Evolutionary conservation across 2,329 filamentous ascomycete genomes (phyloP), one percentile per base, ranked within the genome.

Genomic region (Decorospora gaudefroyi): DNA sequence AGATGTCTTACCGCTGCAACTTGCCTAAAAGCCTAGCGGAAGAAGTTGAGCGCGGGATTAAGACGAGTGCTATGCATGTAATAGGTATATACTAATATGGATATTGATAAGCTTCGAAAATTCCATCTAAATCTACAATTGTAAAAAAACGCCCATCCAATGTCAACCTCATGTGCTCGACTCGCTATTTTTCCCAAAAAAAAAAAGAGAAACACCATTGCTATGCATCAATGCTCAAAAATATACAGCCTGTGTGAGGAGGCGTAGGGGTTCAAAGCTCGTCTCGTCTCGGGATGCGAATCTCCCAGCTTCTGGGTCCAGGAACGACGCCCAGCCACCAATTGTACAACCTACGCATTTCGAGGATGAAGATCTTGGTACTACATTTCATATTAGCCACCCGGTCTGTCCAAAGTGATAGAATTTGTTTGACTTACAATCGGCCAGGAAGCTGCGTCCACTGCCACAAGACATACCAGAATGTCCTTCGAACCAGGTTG

Each of bases 391-490:
- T 22, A 16, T 61, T 51, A 62, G 50, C 27, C 6, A 30, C 3
- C 15, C 2, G 5, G 15, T 1, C 3, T 6, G 5, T 12, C 19
- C 5, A 11, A 3, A 11, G n/a, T 9, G 15, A 4, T 9, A 19
- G 15, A 7, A 4, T 13, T 4, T 28, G 6, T 3, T 17, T 17
- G 16, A 46, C 88, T 83, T 79, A 93, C 87, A 87, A 43, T 50
- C 79, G 79, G 31, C 71, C 76, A 0, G 91, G 91, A 33, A 90
- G 75, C 15, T 77, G 72, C 4, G 84, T 41, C 88, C 90, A 99
- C 47, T 81, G 80, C 53, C 69, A 77, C 6, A 93, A 16, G 2
- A 97, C 83, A 57, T 84, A 82, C 56, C 81, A 78, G 33, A 82
- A 76, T 0, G 84, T 84, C 45, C 77, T 76, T 61, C 76, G 80